Evolutionary conservation across 495 filamentous ascomycete genomes (phyloP).

Genomic region (Chaetomidium leptoderma): DNA sequence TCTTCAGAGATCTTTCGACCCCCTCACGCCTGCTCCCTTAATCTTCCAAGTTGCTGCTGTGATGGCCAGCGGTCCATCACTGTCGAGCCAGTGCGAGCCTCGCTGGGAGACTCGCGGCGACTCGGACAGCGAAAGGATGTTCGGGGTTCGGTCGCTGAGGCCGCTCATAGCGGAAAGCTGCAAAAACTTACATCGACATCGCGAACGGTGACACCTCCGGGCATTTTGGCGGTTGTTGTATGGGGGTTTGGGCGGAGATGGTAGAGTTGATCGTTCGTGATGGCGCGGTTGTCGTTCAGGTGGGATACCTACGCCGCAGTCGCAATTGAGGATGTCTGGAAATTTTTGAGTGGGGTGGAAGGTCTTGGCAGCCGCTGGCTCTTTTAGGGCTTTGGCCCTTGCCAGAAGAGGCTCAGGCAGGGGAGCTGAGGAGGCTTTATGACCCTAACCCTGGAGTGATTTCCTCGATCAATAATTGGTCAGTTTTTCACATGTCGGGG

Average conservation of each 20-base stretch:
- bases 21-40: slow-evolving; percentile 54
- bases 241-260: slow-evolving; percentile 20
- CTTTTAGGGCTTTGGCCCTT: slow-evolving; percentile 27
- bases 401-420: not conserved
- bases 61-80: slow-evolving; percentile 22
- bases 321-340: slow-evolving; percentile 20
- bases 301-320: not conserved
- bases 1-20: slow-evolving; percentile 57
- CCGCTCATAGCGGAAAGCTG: slow-evolving; percentile 26
- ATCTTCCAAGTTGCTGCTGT: slow-evolving; percentile 30
- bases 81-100: slow-evolving; percentile 23
- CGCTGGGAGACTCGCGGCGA: slow-evolving; percentile 18
- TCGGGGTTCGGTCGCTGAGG: slow-evolving; percentile 29
- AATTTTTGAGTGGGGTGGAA: slow-evolving; percentile 24
- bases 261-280: slow-evolving; percentile 27
- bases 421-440: not conserved
- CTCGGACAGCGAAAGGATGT: slow-evolving; percentile 29
- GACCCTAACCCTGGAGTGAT: slow-evolving; percentile 14
- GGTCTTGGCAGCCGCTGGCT: slow-evolving; percentile 20
- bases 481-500: too few species aligned
- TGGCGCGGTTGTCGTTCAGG: slow-evolving; percentile 18
- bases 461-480: too few species aligned
- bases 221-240: slow-evolving; percentile 64
- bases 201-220: slow-evolving; percentile 76
- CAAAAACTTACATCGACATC: slow-evolving; percentile 78